phyloP scores from a whole-genome alignment of 257 asterid genomes.

The Forsythia viridissima region DNA sequence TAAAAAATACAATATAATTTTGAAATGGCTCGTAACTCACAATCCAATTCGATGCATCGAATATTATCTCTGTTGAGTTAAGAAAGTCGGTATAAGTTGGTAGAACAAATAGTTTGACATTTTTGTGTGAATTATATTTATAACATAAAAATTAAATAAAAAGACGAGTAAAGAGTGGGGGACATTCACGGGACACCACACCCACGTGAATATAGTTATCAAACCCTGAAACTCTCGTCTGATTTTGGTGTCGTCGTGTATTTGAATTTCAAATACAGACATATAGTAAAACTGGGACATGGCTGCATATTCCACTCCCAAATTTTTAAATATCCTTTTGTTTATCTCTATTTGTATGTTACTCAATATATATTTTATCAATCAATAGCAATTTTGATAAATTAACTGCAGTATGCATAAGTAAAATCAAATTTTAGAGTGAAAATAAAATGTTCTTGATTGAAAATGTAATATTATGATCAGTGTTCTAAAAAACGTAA shows the following conservation, averaged over 20 bases:
- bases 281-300: not conserved
- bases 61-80: not conserved
- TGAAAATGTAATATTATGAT: too few species aligned
- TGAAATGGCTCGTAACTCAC: too few species aligned
- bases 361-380: too few species aligned
- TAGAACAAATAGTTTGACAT: not conserved
- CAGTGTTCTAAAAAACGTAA: too few species aligned
- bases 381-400: too few species aligned
- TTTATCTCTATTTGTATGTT: not conserved
- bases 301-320: constrained; percentile 3
- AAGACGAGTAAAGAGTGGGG: constrained; percentile 24
- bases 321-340: not conserved
- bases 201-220: constrained; percentile 29
- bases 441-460: too few species aligned
- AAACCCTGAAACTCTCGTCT: constrained; percentile 5
- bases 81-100: not conserved
- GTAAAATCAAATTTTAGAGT: too few species aligned
- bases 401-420: too few species aligned
- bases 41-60: too few species aligned
- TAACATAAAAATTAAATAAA: not conserved
- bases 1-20: too few species aligned
- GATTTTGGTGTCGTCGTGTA: constrained; percentile 18
- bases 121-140: not conserved
- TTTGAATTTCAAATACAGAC: constrained; percentile 22
- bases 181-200: constrained; percentile 16